Base-by-base conservation (phyloP, 495 filamentous ascomycete species). In the Penicillium desertorum region DNA sequence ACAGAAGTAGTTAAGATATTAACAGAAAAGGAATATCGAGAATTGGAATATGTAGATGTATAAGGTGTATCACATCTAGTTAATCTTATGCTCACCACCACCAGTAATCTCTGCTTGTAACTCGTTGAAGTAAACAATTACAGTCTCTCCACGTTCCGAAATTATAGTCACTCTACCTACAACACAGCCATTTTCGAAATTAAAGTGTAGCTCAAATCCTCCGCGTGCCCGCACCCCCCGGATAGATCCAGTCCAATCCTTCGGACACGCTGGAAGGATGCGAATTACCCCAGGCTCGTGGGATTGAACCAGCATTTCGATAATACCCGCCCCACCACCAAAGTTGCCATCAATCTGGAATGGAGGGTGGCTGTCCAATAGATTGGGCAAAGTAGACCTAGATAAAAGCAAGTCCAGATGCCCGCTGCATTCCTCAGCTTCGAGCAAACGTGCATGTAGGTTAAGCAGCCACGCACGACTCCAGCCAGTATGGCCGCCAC, bases 291-390 rank as follows among this genome's bases (percentile, higher is more conserved):
- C 71, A 17, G 71, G 68, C 44, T 73, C 69, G 51, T 82, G 78
- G 44, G 74, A 79, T 62, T 82, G 80, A 19, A 83, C 48, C 20
- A 83, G 55, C 75, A 78, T 77, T 62, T 82, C 81, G 10, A 76
- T 59, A 22, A 83, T 72, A 4, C 72, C 79, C 6, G 77, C 75
- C 4, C 67, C 70, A 23, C 71, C 72, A 1, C 81, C 81, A 62
- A 80, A 81, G 57, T 81, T 82, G 7, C 79, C 80, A 57, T 83
- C 80, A 30, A 83, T 82, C 61, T 82, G 78, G 41, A 78, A 75
- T 36, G 71, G 71, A 6, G 69, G 71, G 53, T 81, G 73, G 6
- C 68, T 76, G 45, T 79, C 76, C 32, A 74, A 64, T 20, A 80
- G 57, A 54, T 77, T 79, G 5, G 64, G 69, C 10, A 73, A 58